Conservation (phyloP, 139 green algal species). For the Gonium pectorale region DNA sequence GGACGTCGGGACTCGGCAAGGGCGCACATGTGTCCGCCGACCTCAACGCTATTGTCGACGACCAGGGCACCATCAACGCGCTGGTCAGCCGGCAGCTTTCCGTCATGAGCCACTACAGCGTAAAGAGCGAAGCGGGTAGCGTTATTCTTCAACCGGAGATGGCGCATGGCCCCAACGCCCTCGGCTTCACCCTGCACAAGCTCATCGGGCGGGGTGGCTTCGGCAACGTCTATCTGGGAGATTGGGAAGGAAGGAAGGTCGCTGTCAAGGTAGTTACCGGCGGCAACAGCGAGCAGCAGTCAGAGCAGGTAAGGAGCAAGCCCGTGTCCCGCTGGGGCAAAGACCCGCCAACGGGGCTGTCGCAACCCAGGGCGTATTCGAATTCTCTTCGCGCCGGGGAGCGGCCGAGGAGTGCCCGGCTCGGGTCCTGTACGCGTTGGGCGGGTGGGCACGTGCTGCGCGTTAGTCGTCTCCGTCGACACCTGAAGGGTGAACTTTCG, state of each 20-base stretch:
- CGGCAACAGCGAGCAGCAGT: slow-evolving; percentile 20
- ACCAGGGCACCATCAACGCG: slow-evolving; percentile 57
- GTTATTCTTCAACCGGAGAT: slow-evolving; percentile 46
- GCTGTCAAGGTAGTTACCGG: slow-evolving; percentile 58
- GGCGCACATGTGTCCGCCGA: slow-evolving; percentile 52
- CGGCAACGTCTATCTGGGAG: slow-evolving; percentile 57
- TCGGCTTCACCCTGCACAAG: slow-evolving; percentile 42
- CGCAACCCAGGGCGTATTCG: too few relatives aligned
- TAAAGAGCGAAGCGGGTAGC: slow-evolving; percentile 32
- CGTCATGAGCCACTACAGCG: slow-evolving; percentile 55
- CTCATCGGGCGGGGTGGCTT: slow-evolving; percentile 60
- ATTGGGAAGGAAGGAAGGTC: slow-evolving; percentile 55
- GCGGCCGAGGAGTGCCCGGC: too few relatives aligned
- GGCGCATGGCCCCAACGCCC: slow-evolving; percentile 23
- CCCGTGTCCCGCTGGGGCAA: too few relatives aligned
- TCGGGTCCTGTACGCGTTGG: too few relatives aligned
- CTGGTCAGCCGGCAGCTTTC: slow-evolving; percentile 57
- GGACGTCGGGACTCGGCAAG: not conserved
- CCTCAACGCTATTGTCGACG: slow-evolving; percentile 61
- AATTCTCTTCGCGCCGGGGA: too few relatives aligned
- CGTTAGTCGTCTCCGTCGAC: too few relatives aligned
- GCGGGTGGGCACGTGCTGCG: too few relatives aligned
- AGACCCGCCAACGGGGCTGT: too few relatives aligned
- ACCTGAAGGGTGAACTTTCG: too few relatives aligned
- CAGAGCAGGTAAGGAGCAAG: slow-evolving; percentile 12